A percentile compares a stretch with the other conserved stretches of the same genome.
phyloP scores from a whole-genome alignment of 306 rosid species.

The Rosa rugosa region DNA sequence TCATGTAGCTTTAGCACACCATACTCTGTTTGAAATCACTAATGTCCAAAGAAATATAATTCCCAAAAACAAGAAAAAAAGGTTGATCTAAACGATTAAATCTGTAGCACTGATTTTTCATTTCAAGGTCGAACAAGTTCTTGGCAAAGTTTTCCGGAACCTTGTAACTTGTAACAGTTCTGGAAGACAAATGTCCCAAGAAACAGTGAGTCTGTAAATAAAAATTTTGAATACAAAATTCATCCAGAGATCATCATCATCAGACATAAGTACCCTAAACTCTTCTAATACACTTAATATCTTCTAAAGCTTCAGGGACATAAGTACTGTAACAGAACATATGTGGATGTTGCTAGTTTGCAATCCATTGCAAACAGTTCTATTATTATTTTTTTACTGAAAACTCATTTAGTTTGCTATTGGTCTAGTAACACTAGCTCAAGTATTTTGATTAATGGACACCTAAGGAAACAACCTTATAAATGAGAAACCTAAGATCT shows the following conservation, averaged over 20 bases:
- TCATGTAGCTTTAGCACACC: background rate
- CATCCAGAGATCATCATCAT: background rate
- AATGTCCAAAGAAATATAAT: background rate
- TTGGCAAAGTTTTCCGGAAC: slow-evolving; percentile 1
- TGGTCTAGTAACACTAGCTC: background rate
- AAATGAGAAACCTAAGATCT: background rate
- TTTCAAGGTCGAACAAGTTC: background rate
- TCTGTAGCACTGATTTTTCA: no score
- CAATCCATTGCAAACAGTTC: background rate
- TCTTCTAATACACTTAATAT: background rate
- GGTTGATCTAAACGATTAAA: background rate
- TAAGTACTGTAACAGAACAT: background rate
- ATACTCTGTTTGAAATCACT: background rate
- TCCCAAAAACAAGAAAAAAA: no score
- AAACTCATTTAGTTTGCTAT: background rate
- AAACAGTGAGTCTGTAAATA: background rate
- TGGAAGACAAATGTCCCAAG: background rate
- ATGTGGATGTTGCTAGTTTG: background rate
- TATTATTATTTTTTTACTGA: background rate
- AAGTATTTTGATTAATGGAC: background rate
- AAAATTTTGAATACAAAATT: background rate
- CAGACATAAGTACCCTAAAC: background rate
- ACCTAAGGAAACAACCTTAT: background rate
- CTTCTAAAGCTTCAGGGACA: background rate
- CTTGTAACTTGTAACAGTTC: background rate